Percentiles rank a stretch among this genome's conserved stretches.
Evolutionary conservation across 805 yeast species (phyloP).

Genomic region (Hanseniaspora pseudoguilliermondii): DNA sequence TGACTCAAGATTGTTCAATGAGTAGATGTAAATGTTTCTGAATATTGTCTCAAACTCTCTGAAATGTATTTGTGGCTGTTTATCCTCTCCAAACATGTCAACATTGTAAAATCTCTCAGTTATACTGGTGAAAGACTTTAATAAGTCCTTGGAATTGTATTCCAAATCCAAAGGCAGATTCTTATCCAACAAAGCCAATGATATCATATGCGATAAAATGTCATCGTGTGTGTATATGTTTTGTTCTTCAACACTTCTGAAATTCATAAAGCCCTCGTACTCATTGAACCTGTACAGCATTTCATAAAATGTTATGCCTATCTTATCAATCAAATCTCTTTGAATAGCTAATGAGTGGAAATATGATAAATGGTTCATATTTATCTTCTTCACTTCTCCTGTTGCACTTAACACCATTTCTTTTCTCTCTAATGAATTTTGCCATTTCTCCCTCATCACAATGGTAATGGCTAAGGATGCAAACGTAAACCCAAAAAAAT

Average conservation of each 20-base stretch:
- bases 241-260: background rate
- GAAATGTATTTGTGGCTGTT: constrained; percentile 11
- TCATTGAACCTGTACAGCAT: background rate
- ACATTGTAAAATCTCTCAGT: constrained; percentile 9
- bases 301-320: constrained; percentile 10
- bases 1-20: constrained; percentile 4
- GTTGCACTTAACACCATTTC: background rate
- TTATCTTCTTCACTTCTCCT: background rate
- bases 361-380: constrained; percentile 6
- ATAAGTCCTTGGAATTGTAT: background rate
- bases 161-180: constrained; percentile 1
- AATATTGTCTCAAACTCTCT: constrained; percentile 11
- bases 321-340: constrained; percentile 9
- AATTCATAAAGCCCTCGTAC: background rate
- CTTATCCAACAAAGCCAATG: background rate
- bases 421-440: background rate
- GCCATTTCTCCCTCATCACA: constrained; percentile 10
- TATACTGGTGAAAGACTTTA: constrained; percentile 2
- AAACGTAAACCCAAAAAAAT: constrained; percentile 7
- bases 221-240: background rate
- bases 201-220: constrained; percentile 7
- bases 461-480: constrained; percentile 1
- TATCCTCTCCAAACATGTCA: constrained; percentile 5
- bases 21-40: constrained; percentile 5
- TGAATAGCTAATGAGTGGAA: constrained; percentile 11